These are phyloP conservation scores for Rhododendron vialii DNA, from an alignment of 148 eudicot genomes.

Conservation along the genomic window DNA sequence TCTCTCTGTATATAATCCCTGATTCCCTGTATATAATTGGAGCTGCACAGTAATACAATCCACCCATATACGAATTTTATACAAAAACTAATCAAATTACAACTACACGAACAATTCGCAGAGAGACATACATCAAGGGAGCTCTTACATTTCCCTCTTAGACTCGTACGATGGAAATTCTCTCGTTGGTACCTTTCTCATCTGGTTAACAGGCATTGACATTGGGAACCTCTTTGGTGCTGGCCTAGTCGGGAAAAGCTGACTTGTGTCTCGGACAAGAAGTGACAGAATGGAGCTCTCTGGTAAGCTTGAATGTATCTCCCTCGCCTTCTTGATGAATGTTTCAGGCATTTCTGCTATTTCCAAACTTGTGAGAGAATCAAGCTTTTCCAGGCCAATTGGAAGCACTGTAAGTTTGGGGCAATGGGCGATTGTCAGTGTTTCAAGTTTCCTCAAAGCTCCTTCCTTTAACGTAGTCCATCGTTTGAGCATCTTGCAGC, in stretches of 20 bases:
- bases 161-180: background rate
- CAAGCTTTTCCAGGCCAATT: background rate
- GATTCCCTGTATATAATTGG: no score
- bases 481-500: background rate
- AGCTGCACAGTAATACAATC: no score
- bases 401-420: background rate
- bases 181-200: background rate
- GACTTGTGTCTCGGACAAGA: background rate
- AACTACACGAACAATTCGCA: no score
- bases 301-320: background rate
- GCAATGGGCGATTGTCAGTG: background rate
- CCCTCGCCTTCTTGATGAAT: background rate
- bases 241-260: background rate
- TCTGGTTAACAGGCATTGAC: background rate
- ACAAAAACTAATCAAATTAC: no score
- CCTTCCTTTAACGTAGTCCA: background rate
- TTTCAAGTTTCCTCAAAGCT: background rate
- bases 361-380: background rate
- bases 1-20: no score
- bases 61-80: no score
- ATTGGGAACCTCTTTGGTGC: background rate
- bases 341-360: background rate
- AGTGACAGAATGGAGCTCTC: background rate
- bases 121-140: no score
- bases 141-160: no score